Conservation (phyloP, 2,329 filamentous ascomycete genomes). For the Cercospora zeina region DNA sequence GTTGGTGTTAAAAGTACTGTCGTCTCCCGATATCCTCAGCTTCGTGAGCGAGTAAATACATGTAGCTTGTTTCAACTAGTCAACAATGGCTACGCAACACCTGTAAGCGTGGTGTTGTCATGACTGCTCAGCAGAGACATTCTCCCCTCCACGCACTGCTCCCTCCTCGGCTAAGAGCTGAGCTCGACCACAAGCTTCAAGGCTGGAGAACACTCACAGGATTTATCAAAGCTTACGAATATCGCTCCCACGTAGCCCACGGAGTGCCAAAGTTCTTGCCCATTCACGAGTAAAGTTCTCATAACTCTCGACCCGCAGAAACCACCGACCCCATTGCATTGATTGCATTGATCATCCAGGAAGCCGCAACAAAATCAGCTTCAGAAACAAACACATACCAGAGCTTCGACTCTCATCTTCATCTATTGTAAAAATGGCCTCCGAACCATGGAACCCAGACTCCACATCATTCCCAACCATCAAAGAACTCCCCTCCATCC, state of each 20-base stretch:
- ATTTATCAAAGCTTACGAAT: not conserved
- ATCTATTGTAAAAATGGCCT: conserved; percentile 13
- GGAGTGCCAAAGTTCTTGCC: not conserved
- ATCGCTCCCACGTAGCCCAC: not conserved
- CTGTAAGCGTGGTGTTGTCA: not conserved
- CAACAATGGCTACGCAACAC: conserved; percentile 5
- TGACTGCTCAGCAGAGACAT: not conserved
- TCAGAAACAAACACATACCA: not conserved
- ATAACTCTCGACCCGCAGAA: not conserved
- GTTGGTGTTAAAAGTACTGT: not conserved
- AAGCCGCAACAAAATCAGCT: not conserved
- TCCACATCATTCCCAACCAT: conserved; percentile 55
- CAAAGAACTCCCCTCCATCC: conserved; percentile 54
- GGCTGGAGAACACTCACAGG: not conserved
- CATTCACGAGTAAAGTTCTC: not conserved
- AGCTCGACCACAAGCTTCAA: not conserved
- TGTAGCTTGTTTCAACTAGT: not conserved
- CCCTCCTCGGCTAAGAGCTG: conserved; percentile 9
- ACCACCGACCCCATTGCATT: no score
- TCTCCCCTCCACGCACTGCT: not conserved
- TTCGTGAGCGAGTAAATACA: not conserved
- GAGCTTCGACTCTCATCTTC: not conserved
- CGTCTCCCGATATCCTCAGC: not conserved
- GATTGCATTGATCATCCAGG: no score
- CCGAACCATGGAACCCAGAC: conserved; percentile 48